These are phyloP conservation scores for Gnomoniopsis sp. DNA, from an alignment of 2,329 filamentous ascomycete species.

Conservation along the genomic window DNA sequence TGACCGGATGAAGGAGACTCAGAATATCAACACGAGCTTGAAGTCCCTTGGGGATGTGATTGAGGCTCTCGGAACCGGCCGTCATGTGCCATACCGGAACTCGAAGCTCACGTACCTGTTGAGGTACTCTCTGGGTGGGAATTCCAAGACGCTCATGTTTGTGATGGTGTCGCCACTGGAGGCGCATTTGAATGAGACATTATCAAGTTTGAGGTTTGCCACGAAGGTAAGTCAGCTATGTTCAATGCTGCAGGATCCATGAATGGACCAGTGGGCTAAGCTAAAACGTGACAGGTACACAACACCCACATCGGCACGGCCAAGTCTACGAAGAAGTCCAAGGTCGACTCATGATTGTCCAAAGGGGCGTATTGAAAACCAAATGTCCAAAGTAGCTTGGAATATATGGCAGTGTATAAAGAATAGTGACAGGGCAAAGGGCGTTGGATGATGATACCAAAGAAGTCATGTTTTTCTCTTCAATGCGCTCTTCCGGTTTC, in stretches of 20 bases:
- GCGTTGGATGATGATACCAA: conserved; percentile 16
- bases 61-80: conserved; percentile 81
- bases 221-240: conserved; percentile 65
- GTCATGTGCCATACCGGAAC: conserved; percentile 90
- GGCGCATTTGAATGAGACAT: conserved; percentile 84
- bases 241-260: neutral
- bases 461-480: conserved; percentile 1
- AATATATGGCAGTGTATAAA: conserved; percentile 3
- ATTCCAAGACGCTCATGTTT: conserved; percentile 98
- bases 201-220: conserved; percentile 93
- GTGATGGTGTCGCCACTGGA: conserved; percentile 95
- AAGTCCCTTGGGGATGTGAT: conserved; percentile 94
- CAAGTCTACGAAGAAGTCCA: conserved; percentile 66
- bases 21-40: conserved; percentile 95
- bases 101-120: conserved; percentile 95
- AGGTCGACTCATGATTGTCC: conserved; percentile 30
- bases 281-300: conserved; percentile 54
- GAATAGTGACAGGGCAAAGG: neutral
- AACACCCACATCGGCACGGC: conserved; percentile 92
- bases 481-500: neutral
- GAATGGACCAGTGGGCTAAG: neutral
- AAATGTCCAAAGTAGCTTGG: neutral
- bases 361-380: neutral
- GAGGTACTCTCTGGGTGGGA: conserved; percentile 91
- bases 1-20: conserved; percentile 86